Evolutionary conservation across 139 green algal genomes (phyloP).

Genomic region (Auxenochlorella pyrenoidosa): DNA sequence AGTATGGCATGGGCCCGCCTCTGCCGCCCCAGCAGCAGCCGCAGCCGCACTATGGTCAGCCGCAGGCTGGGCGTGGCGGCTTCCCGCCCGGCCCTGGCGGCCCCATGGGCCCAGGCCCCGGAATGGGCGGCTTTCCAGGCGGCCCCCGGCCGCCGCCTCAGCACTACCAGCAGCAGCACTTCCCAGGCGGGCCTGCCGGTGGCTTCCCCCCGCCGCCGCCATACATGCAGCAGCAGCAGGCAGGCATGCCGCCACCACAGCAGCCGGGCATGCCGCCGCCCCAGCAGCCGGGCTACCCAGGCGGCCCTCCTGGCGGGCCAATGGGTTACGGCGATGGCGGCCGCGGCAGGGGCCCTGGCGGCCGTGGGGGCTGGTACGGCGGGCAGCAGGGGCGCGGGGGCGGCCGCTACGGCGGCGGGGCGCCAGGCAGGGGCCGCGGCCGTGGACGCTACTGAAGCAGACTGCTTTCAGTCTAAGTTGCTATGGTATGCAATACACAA

Average conservation of each 20-base stretch:
- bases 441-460: not conserved
- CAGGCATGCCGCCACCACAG: too few species aligned
- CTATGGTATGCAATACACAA: not conserved
- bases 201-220: not conserved
- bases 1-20: not conserved
- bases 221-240: constrained; percentile 8
- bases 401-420: not conserved
- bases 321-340: not conserved
- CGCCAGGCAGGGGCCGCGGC: not conserved
- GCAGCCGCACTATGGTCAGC: not conserved
- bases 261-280: not conserved
- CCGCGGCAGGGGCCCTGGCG: not conserved
- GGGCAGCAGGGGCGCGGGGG: not conserved
- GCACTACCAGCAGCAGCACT: not conserved
- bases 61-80: too few species aligned
- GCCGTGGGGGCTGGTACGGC: not conserved
- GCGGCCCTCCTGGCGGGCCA: not conserved
- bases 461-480: not conserved
- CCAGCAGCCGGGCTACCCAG: not conserved
- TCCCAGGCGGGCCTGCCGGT: too few species aligned
- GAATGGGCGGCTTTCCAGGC: not conserved
- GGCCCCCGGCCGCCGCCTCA: not conserved
- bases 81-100: too few species aligned
- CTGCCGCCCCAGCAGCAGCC: not conserved
- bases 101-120: too few species aligned